These are phyloP conservation scores for Aureoboletus auriporus DNA, from an alignment of 768 basidiomycete species.

Conservation along the genomic window DNA sequence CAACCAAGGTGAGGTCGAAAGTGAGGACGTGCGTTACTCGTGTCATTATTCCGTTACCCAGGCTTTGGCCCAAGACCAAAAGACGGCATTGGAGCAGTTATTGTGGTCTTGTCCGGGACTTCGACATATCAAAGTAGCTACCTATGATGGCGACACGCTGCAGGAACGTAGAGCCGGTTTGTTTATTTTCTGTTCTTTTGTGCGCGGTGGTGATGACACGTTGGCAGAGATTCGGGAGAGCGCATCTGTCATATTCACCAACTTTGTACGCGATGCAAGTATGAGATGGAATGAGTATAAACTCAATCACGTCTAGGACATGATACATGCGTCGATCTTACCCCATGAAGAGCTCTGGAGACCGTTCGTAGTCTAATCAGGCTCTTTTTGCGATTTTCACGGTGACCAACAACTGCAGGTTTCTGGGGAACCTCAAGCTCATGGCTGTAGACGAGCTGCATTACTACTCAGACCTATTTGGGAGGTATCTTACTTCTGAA, in stretches of 20 bases:
- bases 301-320: constrained; percentile 50
- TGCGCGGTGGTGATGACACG: neutral
- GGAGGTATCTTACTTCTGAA: constrained; percentile 47
- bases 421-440: constrained; percentile 70
- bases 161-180: constrained; percentile 60
- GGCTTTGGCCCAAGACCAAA: constrained; percentile 91
- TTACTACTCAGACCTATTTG: constrained; percentile 77
- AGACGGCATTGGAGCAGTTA: constrained; percentile 62
- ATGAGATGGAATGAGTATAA: neutral
- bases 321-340: constrained; percentile 78
- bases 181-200: neutral
- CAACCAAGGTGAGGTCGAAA: constrained; percentile 61
- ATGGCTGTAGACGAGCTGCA: constrained; percentile 86
- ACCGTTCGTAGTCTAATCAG: constrained; percentile 36
- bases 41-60: constrained; percentile 22
- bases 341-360: constrained; percentile 86
- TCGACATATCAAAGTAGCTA: constrained; percentile 61
- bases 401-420: constrained; percentile 37
- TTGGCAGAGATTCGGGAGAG: constrained; percentile 60
- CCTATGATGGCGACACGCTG: constrained; percentile 88
- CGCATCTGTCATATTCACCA: constrained; percentile 83
- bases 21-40: neutral
- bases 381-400: constrained; percentile 1
- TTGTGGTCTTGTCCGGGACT: constrained; percentile 57
- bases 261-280: constrained; percentile 56